Evolutionary conservation across 1,139 yeast species (phyloP).

Genomic region (Pichia sp.): DNA sequence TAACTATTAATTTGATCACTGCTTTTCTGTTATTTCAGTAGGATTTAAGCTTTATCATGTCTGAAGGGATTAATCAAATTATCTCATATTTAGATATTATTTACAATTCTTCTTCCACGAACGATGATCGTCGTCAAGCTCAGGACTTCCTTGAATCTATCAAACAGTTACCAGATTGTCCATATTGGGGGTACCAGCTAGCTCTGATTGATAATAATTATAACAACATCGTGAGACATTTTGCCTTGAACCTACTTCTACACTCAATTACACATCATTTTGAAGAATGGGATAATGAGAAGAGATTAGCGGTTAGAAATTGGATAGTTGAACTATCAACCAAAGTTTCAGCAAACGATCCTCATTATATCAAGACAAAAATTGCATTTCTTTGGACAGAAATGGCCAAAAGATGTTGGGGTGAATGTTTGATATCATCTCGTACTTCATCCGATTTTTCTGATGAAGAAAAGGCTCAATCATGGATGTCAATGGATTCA

Average conservation of each 20-base stretch:
- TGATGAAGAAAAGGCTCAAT: slow-evolving; percentile 45
- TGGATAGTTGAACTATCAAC: slow-evolving; percentile 80
- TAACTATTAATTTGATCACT: background rate
- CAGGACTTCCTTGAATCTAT: slow-evolving; percentile 69
- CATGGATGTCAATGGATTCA: slow-evolving; percentile 90
- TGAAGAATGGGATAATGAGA: slow-evolving; percentile 54
- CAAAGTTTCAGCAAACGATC: slow-evolving; percentile 57
- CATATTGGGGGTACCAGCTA: slow-evolving; percentile 87
- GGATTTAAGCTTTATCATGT: too few relatives aligned
- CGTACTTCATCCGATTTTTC: slow-evolving; percentile 13
- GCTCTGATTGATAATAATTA: slow-evolving; percentile 56
- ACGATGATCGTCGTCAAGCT: slow-evolving; percentile 58
- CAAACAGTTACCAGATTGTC: slow-evolving; percentile 74
- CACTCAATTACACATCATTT: slow-evolving; percentile 53
- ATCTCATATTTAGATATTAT: slow-evolving; percentile 71
- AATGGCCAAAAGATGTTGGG: slow-evolving; percentile 92
- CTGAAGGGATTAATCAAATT: slow-evolving; percentile 59
- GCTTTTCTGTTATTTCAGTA: too few relatives aligned
- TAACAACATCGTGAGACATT: slow-evolving; percentile 75
- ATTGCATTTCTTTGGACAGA: slow-evolving; percentile 88
- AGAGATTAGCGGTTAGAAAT: slow-evolving; percentile 59
- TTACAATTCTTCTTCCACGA: slow-evolving; percentile 64
- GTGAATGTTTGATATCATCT: slow-evolving; percentile 33
- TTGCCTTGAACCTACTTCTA: slow-evolving; percentile 76
- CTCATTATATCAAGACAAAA: slow-evolving; percentile 86